These are phyloP conservation scores for Podila horticola DNA, from an alignment of 192 early-diverging fungal genomes.

Conservation along the genomic window DNA sequence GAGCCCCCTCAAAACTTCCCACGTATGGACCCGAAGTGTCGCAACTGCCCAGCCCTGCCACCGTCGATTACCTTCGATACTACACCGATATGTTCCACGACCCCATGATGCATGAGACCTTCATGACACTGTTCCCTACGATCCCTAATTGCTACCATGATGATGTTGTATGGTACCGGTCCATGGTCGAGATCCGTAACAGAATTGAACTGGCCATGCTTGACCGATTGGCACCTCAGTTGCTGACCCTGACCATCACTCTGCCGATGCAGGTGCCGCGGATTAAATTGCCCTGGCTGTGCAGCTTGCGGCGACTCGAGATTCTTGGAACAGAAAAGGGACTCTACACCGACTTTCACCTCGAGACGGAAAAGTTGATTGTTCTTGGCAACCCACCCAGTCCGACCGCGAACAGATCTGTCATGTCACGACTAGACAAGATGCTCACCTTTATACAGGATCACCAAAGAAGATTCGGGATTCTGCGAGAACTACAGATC, in stretches of 20 bases:
- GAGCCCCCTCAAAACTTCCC: slow-evolving; percentile 8
- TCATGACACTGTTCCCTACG: slow-evolving; percentile 45
- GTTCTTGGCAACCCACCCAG: neutral
- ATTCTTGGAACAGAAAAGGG: slow-evolving; percentile 27
- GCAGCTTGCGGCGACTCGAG: slow-evolving; percentile 29
- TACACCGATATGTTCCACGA: slow-evolving; percentile 48
- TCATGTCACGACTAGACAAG: slow-evolving; percentile 19
- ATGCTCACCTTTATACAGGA: slow-evolving; percentile 42
- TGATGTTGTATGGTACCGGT: slow-evolving; percentile 40
- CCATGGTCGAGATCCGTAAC: slow-evolving; percentile 38
- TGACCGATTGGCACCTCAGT: slow-evolving; percentile 19
- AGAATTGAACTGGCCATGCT: slow-evolving; percentile 44
- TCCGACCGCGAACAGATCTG: neutral
- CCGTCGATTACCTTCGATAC: slow-evolving; percentile 41
- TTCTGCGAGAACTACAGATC: slow-evolving; percentile 35
- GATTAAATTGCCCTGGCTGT: slow-evolving; percentile 13
- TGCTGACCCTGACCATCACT: slow-evolving; percentile 18
- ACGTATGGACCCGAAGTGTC: slow-evolving; percentile 37
- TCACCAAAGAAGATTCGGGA: slow-evolving; percentile 35
- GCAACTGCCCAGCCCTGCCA: slow-evolving; percentile 26
- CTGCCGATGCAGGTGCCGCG: slow-evolving; percentile 42
- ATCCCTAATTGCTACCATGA: slow-evolving; percentile 47
- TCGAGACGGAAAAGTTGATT: neutral
- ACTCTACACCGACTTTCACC: slow-evolving; percentile 19
- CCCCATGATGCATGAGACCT: slow-evolving; percentile 43